These are phyloP conservation scores for Entomophthora muscae DNA, from an alignment of 371 early-diverging fungal species.

Conservation along the genomic window DNA sequence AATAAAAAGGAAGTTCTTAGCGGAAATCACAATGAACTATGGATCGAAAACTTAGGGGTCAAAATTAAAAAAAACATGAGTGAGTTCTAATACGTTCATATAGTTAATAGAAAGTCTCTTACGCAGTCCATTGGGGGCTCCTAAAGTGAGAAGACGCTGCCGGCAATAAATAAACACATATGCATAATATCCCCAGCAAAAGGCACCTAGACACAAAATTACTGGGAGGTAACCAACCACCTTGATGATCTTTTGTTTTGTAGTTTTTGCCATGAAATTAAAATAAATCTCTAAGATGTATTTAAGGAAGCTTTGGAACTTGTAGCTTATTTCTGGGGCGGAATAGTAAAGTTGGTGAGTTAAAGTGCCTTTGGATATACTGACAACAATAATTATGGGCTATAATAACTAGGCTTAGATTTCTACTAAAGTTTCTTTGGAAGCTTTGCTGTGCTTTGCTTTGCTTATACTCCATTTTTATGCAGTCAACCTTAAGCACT, in stretches of 20 bases:
- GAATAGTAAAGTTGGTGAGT: too few relatives aligned
- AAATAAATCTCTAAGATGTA: background rate
- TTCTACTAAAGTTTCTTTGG: too few relatives aligned
- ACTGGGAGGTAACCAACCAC: conserved; percentile 6
- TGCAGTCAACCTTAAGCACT: too few relatives aligned
- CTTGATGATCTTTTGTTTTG: background rate
- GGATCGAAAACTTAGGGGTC: background rate
- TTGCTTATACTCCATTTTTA: too few relatives aligned
- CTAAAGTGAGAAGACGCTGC: background rate
- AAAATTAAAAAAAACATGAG: conserved; percentile 15
- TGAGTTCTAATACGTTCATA: conserved; percentile 11
- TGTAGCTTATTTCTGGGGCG: background rate
- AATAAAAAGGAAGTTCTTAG: background rate
- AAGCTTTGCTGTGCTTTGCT: too few relatives aligned
- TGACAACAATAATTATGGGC: too few relatives aligned
- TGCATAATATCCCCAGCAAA: conserved; percentile 1
- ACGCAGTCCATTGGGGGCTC: background rate
- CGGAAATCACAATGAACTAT: background rate
- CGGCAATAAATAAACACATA: background rate
- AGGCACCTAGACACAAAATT: background rate
- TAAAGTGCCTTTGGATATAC: too few relatives aligned
- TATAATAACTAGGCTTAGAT: too few relatives aligned
- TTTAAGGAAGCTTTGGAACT: background rate
- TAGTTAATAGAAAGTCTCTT: background rate
- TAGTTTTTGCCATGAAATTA: background rate